Conservation (phyloP, 1,284 basidiomycete genomes). For the Puccinia polysora region DNA sequence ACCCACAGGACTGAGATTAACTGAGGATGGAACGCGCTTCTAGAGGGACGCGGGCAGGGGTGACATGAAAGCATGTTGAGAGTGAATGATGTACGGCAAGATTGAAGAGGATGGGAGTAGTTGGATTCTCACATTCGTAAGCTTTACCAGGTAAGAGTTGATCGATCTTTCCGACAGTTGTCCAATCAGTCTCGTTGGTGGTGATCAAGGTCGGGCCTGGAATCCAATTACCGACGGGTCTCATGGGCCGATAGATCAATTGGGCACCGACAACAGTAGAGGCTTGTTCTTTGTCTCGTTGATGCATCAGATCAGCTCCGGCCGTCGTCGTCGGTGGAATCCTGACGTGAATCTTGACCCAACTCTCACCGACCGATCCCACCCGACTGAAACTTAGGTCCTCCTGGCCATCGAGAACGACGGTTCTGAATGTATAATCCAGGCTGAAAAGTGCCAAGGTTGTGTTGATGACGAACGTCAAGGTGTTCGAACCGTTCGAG, state of each 20-base stretch:
- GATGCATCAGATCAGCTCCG: neutral
- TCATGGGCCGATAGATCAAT: constrained; percentile 39
- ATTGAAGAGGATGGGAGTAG: neutral
- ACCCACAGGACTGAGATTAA: too few species aligned
- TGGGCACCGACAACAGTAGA: neutral
- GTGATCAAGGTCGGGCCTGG: constrained; percentile 13
- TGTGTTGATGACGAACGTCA: constrained; percentile 57
- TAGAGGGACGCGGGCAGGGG: too few species aligned
- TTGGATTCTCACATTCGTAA: constrained; percentile 28
- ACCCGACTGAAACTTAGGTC: constrained; percentile 64
- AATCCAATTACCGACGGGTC: constrained; percentile 29
- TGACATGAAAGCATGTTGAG: too few species aligned
- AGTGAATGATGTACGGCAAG: neutral
- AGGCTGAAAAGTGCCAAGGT: constrained; percentile 58
- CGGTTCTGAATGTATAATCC: constrained; percentile 60
- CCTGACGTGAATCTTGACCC: constrained; percentile 63
- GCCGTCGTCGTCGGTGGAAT: constrained; percentile 55
- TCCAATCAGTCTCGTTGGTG: constrained; percentile 38
- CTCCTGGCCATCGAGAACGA: constrained; percentile 58
- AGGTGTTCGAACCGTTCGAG: neutral
- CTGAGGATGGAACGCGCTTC: too few species aligned
- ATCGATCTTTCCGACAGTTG: constrained; percentile 27
- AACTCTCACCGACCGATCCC: constrained; percentile 65
- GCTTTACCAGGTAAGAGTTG: constrained; percentile 16
- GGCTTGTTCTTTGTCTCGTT: neutral